phyloP scores from a whole-genome alignment of 345 rosid species.

The Aegle marmelos region DNA sequence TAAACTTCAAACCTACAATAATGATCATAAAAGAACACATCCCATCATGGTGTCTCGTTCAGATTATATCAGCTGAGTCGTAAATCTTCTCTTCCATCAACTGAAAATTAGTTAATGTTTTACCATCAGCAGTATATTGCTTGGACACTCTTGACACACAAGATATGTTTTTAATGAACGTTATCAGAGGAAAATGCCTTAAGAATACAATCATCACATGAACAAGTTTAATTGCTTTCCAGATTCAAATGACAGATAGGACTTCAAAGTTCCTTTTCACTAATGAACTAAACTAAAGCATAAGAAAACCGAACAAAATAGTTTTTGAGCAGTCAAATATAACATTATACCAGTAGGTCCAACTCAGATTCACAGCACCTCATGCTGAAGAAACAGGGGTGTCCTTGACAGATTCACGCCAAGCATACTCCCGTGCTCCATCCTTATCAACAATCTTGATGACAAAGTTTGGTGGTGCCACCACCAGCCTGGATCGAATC shows the following conservation, averaged over 20 bases:
- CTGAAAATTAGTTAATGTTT: too few relatives aligned
- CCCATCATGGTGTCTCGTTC: too few relatives aligned
- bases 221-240: neutral
- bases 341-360: neutral
- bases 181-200: neutral
- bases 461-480: slow-evolving; percentile 93
- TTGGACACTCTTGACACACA: neutral
- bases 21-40: too few relatives aligned
- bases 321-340: neutral
- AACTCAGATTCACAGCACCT: neutral
- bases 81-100: neutral
- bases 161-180: too few relatives aligned
- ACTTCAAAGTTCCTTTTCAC: neutral
- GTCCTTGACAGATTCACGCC: slow-evolving; percentile 83
- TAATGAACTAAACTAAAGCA: neutral
- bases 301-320: slow-evolving; percentile 7
- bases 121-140: too few relatives aligned
- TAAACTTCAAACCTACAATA: too few relatives aligned
- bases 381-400: slow-evolving; percentile 26
- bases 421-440: slow-evolving; percentile 79
- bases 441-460: slow-evolving; percentile 94
- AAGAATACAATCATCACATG: neutral
- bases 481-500: slow-evolving; percentile 85
- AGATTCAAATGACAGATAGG: neutral
- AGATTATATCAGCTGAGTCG: too few relatives aligned